Evolutionary conservation across 176 grass and related monocot genomes (phyloP), one percentile per base, ranked within the genome.

Genomic region (Carex pumila): DNA sequence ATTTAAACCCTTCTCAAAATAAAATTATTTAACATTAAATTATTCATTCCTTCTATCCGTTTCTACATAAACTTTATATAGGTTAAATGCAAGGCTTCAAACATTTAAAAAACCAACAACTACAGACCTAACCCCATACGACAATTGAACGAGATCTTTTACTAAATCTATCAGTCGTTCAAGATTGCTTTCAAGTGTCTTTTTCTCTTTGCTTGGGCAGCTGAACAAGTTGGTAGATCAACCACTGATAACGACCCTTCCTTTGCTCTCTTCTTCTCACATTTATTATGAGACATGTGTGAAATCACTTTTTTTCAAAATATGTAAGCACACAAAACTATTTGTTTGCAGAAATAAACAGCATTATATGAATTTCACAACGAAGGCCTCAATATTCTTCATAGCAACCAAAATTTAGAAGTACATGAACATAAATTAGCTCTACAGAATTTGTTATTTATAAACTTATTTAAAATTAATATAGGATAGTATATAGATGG

Each of bases 201-300:
- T 61, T 66, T 53, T 31, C 61, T 30, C 39, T 37, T 83, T 67
- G 80, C 34, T 65, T 83, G 5, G 43, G 12, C 61, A 83, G 80
- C 80, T 54, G 62, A 47, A 66, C 41, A 68, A 83, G 14, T 83
- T 83, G 80, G 80, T 83, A 83, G 80, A 83, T 83, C 80, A 83
- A 83, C 80, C 39, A 83, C 80, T 19, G 80, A 83, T 53, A 67
- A 67, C 25, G 43, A 83, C 61, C 17, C 56, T 63, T 12, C 11
- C n/a, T 69, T 39, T 39, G 31, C n/a, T 58, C 4, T 56, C 2
- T 61, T 4, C 6, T 29, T 81, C 18, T 25, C 59, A 34, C 13
- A 57, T 34, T 56, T 17, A 34, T 18, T 31, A 32, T 56, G 25
- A 25, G 50, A 3, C 73, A 55, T 52, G 21, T 77, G 71, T 29